phyloP scores from a whole-genome alignment of 2,329 filamentous ascomycete species.

The Gliomastix tumulicola region DNA sequence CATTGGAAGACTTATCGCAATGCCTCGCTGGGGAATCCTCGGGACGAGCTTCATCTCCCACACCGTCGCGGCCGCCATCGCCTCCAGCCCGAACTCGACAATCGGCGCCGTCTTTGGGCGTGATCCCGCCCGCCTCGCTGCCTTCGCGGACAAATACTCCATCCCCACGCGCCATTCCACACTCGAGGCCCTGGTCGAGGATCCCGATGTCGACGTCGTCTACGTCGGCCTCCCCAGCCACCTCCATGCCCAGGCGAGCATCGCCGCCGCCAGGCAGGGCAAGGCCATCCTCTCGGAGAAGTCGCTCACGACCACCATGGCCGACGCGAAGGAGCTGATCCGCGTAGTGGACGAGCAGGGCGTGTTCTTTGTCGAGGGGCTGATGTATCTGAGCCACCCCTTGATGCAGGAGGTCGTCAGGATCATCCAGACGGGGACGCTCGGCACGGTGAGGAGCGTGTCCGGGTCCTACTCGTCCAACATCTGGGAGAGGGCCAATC shows the following conservation, averaged over 20 bases:
- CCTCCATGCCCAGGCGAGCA: conserved; percentile 14
- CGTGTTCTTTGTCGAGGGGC: conserved; percentile 17
- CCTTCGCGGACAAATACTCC: conserved; percentile 14
- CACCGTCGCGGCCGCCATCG: conserved; percentile 13
- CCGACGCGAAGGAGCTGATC: conserved; percentile 13
- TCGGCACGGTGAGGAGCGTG: conserved; percentile 12
- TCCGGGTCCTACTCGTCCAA: conserved; percentile 17
- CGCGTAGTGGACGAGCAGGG: conserved; percentile 10
- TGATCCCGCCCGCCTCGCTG: conserved; percentile 11
- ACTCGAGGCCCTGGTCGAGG: conserved; percentile 13
- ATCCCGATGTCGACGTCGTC: conserved; percentile 14
- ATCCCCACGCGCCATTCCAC: conserved; percentile 10
- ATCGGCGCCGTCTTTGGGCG: conserved; percentile 17
- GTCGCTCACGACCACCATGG: conserved; percentile 15
- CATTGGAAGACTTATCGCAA: too few species aligned
- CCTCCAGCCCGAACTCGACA: conserved; percentile 10
- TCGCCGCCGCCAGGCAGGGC: conserved; percentile 12
- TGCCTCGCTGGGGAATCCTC: conserved; percentile 17
- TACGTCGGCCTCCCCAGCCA: conserved; percentile 18
- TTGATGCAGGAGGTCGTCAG: conserved; percentile 13
- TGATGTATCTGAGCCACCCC: conserved; percentile 18
- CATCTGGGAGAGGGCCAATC: conserved; percentile 17
- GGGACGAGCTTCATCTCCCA: conserved; percentile 20
- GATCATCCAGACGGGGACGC: conserved; percentile 11
- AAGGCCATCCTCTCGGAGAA: conserved; percentile 18